Conservation (phyloP, 192 early-diverging fungal genomes). For the Globomyces pollinis-pini region DNA sequence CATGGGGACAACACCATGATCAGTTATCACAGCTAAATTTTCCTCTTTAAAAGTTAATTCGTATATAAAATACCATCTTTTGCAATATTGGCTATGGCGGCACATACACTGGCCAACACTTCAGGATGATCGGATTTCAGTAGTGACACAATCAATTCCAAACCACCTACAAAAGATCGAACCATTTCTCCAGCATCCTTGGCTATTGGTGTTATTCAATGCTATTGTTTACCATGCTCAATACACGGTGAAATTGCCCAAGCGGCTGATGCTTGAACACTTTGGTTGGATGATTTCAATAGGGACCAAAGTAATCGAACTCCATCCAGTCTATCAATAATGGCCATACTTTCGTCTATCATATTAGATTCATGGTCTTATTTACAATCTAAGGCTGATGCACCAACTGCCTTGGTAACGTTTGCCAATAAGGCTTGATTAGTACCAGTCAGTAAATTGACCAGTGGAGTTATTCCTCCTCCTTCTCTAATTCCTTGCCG, state of each 20-base stretch:
- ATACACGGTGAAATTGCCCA: conserved; percentile 65
- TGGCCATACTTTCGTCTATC: conserved; percentile 53
- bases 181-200: conserved; percentile 66
- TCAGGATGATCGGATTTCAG: conserved; percentile 52
- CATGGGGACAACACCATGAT: conserved; percentile 63
- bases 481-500: conserved; percentile 46
- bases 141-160: conserved; percentile 58
- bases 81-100: conserved; percentile 61
- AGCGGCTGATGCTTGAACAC: conserved; percentile 54
- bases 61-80: conserved; percentile 39
- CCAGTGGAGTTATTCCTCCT: conserved; percentile 54
- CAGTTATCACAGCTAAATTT: conserved; percentile 63
- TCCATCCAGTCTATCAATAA: conserved; percentile 56
- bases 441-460: conserved; percentile 51
- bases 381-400: conserved; percentile 48
- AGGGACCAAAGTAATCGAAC: conserved; percentile 59
- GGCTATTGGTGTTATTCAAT: conserved; percentile 30
- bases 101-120: conserved; percentile 55
- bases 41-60: conserved; percentile 32
- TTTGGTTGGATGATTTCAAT: conserved; percentile 51
- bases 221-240: conserved; percentile 57
- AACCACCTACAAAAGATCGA: conserved; percentile 58
- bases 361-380: too few species aligned
- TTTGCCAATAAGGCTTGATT: conserved; percentile 55
- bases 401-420: conserved; percentile 56